Evolutionary conservation across 202 grass and related monocot species (phyloP).

Genomic region (Zizania palustris): DNA sequence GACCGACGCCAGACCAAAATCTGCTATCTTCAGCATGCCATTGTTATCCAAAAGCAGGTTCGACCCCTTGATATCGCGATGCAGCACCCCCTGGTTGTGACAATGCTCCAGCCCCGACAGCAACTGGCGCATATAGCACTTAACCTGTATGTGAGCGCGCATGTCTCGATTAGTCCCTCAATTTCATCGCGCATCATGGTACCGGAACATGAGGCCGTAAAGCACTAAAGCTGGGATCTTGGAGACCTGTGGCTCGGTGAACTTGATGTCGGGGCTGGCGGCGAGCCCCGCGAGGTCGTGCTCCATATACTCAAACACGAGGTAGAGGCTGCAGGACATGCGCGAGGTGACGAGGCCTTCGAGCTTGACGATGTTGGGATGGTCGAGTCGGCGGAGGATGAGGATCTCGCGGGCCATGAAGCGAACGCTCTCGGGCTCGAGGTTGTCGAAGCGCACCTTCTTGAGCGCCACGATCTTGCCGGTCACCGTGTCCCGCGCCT

Average conservation of each 20-base stretch:
- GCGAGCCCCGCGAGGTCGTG: conserved; percentile 83
- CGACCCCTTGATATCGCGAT: conserved; percentile 45
- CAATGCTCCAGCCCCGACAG: too few species aligned
- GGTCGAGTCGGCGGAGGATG: conserved; percentile 81
- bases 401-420: conserved; percentile 96
- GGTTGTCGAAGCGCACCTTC: conserved; percentile 68
- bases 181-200: too few species aligned
- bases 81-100: too few species aligned
- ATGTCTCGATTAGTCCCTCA: too few species aligned
- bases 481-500: not conserved
- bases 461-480: conserved; percentile 58
- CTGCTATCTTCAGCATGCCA: conserved; percentile 32
- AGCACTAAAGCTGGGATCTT: too few species aligned
- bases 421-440: conserved; percentile 85
- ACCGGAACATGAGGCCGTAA: too few species aligned
- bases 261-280: conserved; percentile 83
- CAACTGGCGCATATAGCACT: too few species aligned
- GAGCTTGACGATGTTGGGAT: conserved; percentile 79
- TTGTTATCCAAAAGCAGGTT: conserved; percentile 38
- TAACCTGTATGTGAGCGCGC: too few species aligned
- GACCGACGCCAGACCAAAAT: conserved; percentile 25
- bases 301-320: conserved; percentile 94
- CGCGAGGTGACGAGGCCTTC: conserved; percentile 83
- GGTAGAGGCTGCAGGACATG: conserved; percentile 92
- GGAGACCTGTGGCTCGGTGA: conserved; percentile 82